Evolutionary conservation across 371 early-diverging fungal genomes (phyloP).

Genomic region (Mucor saturninus): DNA sequence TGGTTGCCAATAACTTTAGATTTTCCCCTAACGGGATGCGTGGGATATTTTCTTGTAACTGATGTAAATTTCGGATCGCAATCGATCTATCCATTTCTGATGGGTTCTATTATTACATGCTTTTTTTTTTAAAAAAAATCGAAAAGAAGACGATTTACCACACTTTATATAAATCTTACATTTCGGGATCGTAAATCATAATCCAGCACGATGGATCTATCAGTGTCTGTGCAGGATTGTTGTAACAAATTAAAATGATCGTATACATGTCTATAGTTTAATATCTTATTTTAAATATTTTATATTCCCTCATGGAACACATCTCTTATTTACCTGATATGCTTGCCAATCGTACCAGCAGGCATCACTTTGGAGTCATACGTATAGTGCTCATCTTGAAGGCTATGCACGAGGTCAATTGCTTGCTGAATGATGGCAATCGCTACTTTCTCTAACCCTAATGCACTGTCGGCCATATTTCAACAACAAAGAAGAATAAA

Average conservation of each 20-base stretch:
- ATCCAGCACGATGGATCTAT: slow-evolving; percentile 32
- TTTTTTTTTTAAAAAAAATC: not conserved
- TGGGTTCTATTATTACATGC: slow-evolving; percentile 20
- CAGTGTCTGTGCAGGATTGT: slow-evolving; percentile 22
- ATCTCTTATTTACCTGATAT: slow-evolving; percentile 54
- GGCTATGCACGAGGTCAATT: slow-evolving; percentile 15
- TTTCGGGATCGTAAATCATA: slow-evolving; percentile 53
- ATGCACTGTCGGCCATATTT: no score
- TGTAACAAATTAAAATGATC: slow-evolving; percentile 51
- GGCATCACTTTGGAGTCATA: slow-evolving; percentile 57
- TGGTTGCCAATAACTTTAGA: slow-evolving; percentile 35
- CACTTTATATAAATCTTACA: slow-evolving; percentile 28
- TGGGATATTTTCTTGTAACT: slow-evolving; percentile 22
- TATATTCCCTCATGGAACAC: no score
- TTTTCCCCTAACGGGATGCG: slow-evolving; percentile 24
- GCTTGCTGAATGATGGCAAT: slow-evolving; percentile 23
- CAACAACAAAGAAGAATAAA: no score
- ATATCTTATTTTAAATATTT: no score
- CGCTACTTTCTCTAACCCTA: slow-evolving; percentile 6
- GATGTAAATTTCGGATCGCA: slow-evolving; percentile 35
- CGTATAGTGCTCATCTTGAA: slow-evolving; percentile 39
- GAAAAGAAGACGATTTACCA: no score
- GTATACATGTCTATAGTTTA: slow-evolving; percentile 34
- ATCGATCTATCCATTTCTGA: slow-evolving; percentile 43
- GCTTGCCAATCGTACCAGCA: slow-evolving; percentile 70